These are phyloP conservation scores for Ormosia semicastrata DNA, from an alignment of 306 rosid genomes.

Conservation along the genomic window DNA sequence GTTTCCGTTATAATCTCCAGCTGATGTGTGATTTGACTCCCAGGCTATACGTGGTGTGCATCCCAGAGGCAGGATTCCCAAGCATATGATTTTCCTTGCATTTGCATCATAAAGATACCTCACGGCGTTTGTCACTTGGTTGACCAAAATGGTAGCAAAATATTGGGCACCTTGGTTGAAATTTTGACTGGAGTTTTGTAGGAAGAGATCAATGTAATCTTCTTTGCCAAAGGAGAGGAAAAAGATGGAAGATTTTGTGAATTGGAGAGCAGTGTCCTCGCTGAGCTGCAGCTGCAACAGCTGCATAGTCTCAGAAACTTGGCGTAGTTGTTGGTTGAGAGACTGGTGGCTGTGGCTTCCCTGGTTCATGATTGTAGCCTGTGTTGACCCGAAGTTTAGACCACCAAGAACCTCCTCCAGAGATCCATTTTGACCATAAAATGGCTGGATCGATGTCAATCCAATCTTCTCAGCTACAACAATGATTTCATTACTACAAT, in stretches of 20 bases:
- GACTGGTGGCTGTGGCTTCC: constrained; percentile 69
- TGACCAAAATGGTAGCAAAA: constrained; percentile 56
- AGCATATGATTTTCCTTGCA: constrained; percentile 69
- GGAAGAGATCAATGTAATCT: constrained; percentile 60
- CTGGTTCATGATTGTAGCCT: constrained; percentile 72
- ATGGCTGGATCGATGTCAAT: constrained; percentile 45
- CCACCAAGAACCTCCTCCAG: constrained; percentile 53
- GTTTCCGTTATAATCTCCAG: constrained; percentile 9
- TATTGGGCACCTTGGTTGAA: constrained; percentile 17
- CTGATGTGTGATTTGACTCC: constrained; percentile 14
- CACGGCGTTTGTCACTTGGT: constrained; percentile 61
- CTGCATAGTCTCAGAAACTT: constrained; percentile 69
- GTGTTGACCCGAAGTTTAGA: constrained; percentile 79
- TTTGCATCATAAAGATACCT: constrained; percentile 63
- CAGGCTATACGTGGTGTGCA: constrained; percentile 60
- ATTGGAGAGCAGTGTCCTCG: constrained; percentile 37
- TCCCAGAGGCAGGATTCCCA: constrained; percentile 77
- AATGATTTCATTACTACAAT: not conserved
- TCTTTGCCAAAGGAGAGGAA: constrained; percentile 82
- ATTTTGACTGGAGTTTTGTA: constrained; percentile 34
- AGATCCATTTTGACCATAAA: constrained; percentile 73
- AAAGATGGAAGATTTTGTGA: constrained; percentile 64
- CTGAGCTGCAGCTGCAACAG: constrained; percentile 57
- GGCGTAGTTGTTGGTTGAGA: constrained; percentile 83
- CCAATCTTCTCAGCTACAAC: constrained; percentile 72